Percentiles rank a stretch among this genome's conserved stretches.
These are phyloP conservation scores for Crithidia thermophila DNA, from an alignment of 208 protist species.

Conservation along the genomic window DNA sequence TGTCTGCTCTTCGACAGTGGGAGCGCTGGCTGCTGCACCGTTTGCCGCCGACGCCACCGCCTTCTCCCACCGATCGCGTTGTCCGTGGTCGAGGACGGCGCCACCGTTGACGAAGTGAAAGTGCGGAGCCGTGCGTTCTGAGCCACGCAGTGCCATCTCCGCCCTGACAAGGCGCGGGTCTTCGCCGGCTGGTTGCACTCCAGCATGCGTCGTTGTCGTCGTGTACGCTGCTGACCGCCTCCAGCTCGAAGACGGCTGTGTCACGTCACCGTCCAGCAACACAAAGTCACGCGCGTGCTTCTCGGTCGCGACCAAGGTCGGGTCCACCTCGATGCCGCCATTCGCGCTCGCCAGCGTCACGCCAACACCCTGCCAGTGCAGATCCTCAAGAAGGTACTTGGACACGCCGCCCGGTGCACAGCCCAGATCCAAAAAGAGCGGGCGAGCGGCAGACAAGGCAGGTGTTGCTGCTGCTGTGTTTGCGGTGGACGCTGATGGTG, in stretches of 20 bases:
- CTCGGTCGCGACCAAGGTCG: conserved; percentile 12
- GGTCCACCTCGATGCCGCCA: conserved; percentile 68
- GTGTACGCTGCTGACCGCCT: conserved; percentile 14
- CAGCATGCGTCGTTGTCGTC: not conserved
- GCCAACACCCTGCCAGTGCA: conserved; percentile 73
- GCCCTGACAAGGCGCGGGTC: not conserved
- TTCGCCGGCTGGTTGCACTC: not conserved
- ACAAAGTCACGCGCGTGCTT: conserved; percentile 13
- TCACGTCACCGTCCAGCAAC: conserved; percentile 48
- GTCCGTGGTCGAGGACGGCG: conserved; percentile 80
- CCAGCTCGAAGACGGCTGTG: conserved; percentile 26
- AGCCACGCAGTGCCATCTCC: not conserved
- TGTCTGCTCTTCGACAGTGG: not conserved
- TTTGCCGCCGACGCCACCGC: not conserved
- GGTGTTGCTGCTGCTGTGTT: not conserved
- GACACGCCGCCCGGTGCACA: conserved; percentile 76
- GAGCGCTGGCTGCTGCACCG: not conserved
- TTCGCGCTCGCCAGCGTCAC: conserved; percentile 49
- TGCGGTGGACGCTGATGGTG: not conserved
- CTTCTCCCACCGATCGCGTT: conserved; percentile 38
- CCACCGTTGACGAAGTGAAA: conserved; percentile 84
- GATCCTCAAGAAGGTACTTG: conserved; percentile 56
- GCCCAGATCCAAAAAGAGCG: conserved; percentile 75
- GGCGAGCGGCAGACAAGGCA: not conserved
- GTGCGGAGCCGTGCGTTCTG: not conserved